A percentile compares a stretch with the other conserved stretches of the same genome.
phyloP scores from a whole-genome alignment of 139 green algal genomes.

The Haematococcus sp. region DNA sequence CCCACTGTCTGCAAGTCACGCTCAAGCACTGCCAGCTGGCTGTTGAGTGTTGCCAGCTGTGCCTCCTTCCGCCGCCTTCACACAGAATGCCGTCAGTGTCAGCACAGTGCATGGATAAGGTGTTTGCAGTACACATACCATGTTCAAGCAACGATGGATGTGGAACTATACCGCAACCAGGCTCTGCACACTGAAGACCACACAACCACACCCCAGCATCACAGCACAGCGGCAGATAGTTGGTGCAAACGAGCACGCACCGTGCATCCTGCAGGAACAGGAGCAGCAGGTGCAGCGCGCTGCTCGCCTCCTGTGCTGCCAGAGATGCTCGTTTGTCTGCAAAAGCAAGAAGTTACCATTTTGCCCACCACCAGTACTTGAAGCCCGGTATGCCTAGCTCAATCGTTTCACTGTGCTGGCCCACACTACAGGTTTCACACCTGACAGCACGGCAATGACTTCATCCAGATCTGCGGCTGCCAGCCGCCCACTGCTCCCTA shows the following conservation, averaged over 20 bases:
- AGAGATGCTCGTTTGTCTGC: slow-evolving; percentile 36
- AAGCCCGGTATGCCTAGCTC: no score
- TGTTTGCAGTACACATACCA: no score
- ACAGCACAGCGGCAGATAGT: no score
- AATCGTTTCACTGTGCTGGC: no score
- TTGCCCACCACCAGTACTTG: no score
- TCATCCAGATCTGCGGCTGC: slow-evolving; percentile 46
- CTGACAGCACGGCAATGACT: slow-evolving; percentile 52
- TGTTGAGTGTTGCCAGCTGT: not conserved
- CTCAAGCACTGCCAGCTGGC: slow-evolving; percentile 5
- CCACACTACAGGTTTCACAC: no score
- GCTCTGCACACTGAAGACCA: no score
- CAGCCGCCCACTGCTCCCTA: slow-evolving; percentile 24
- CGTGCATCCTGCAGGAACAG: slow-evolving; percentile 74
- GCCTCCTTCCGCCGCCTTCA: not conserved
- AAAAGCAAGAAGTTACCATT: no score
- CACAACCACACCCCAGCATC: not conserved
- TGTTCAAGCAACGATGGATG: no score
- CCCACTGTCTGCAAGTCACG: not conserved
- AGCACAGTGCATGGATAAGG: no score
- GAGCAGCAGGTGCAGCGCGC: slow-evolving; percentile 69
- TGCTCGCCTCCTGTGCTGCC: slow-evolving; percentile 47
- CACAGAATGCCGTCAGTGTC: no score
- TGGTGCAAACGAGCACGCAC: slow-evolving; percentile 21
- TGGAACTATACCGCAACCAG: no score